Evolutionary conservation across 495 filamentous ascomycete genomes (phyloP), one percentile per base, ranked within the genome.

Genomic region (Xylaria scruposa): DNA sequence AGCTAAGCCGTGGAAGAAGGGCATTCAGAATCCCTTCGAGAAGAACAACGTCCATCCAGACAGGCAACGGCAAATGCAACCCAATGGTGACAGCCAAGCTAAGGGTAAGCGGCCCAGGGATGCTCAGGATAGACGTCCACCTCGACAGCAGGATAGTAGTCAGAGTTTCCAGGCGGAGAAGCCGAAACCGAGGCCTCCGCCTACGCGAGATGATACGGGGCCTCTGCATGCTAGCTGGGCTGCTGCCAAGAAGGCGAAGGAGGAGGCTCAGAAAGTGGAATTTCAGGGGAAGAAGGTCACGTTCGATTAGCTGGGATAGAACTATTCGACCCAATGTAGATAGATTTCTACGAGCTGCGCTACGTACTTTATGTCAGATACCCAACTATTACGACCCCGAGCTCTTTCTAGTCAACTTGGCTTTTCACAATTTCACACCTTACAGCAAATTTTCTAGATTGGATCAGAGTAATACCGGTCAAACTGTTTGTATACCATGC

Each of bases 221-320:
- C 76, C 90, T 8, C 78, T 98, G 75, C 96, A 99, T 88, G 96
- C 96, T 12, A 95, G 91, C 66, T 99, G 96, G 96, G 91, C 93
- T 81, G 96, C 96, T 8, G 93, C 91, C 54, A 92, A 90, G 84
- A 91, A 91, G 82, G 91, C 90, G 19, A 98, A 98, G 81, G 93
- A 94, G 81, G 85, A 79, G 75, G 88, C 87, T 74, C 80, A 85
- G 74, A 85, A 81, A 29, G 88, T 89, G 47, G 83, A 87, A 10
- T 97, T 96, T 74, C 80, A 91, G 78, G 97, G 96, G 54, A 96
- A 91, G 87, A 98, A 97, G 85, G 90, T 97, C 63, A 88, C 88
- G 0, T 99, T 99, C 84, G 94, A 97, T 81, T 98, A 78, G 70
- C 40, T n/a, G 26, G 19, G 12, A 6, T 26, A 15, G 17, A 19